Conservation (phyloP, 495 filamentous ascomycete genomes). For the Staphylotrichum tortipilum region DNA sequence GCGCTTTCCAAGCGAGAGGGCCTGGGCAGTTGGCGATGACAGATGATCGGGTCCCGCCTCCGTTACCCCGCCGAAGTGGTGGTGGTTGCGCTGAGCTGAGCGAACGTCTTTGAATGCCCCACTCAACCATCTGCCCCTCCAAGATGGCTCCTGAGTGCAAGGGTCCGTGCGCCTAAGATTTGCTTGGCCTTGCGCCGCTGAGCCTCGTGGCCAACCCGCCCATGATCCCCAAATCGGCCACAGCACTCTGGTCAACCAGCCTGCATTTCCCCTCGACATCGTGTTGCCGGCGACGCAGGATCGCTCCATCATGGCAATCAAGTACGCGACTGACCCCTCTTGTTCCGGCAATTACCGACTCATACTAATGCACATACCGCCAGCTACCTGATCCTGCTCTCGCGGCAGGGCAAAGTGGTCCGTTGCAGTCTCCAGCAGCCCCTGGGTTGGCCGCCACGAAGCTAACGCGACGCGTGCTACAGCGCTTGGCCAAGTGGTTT, state of each 20-base stretch:
- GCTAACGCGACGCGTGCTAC: constrained; percentile 18
- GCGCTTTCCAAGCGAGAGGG: too few species aligned
- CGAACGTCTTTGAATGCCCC: too few species aligned
- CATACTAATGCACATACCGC: constrained; percentile 13
- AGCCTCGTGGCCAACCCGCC: constrained; percentile 15
- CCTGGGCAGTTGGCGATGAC: too few species aligned
- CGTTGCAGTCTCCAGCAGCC: constrained; percentile 24
- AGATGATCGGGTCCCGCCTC: too few species aligned
- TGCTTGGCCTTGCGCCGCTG: constrained; percentile 7
- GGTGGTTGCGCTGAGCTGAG: too few species aligned
- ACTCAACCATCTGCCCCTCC: background rate
- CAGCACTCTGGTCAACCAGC: background rate
- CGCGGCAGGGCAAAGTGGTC: constrained; percentile 98
- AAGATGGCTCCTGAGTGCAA: too few species aligned
- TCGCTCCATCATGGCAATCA: constrained; percentile 38
- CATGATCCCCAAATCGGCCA: constrained; percentile 3
- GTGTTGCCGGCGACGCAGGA: constrained; percentile 22
- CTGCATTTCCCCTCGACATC: constrained; percentile 13
- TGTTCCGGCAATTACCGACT: background rate
- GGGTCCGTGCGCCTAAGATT: background rate
- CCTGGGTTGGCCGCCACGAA: constrained; percentile 26
- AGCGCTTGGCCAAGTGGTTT: constrained; percentile 99
- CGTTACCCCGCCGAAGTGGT: background rate
- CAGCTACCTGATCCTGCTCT: constrained; percentile 95
- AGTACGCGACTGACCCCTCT: constrained; percentile 23